Evolutionary conservation across 1,284 basidiomycete species (phyloP), one percentile per base, ranked within the genome.

Genomic region (Phaffia rhodozyma): DNA sequence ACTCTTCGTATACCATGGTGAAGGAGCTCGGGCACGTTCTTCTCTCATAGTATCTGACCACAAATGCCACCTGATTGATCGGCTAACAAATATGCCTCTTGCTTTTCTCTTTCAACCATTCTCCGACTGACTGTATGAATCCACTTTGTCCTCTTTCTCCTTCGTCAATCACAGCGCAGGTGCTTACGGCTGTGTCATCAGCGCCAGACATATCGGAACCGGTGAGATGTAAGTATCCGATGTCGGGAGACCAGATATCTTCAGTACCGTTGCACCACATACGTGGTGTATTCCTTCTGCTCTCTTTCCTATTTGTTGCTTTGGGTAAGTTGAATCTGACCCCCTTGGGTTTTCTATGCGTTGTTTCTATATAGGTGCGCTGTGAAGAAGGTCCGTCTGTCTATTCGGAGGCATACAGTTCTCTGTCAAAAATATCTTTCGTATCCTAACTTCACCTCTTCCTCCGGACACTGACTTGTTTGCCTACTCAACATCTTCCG

Each of bases 1-100:
- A 96, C 73, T 81, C 86, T 43, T 89, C 91, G 72, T 97, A 96
- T 75, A 82, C 86, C 73, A 92, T 89, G 74, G 88, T 92, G 75
- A 97, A 96, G 77, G 92, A 94, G 73, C 86, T 96, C 63, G 92
- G 91, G 72, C 73, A 51, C 61, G 73, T 69, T 5, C n/a, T 21
- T 1, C 21, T 2, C 30, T 7, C 30, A 23, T 11, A 58, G 34
- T 48, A 23, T 50, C 52, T 27, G 29, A 25, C 23, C 27, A 48
- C 43, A 32, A 38, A 34, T 30, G 20, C 18, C 23, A 47, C 51
- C 29, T 32, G 18, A 23, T 34, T 9, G 38, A 23, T 25, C 30
- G 32, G 30, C 60, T 54, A 11, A 25, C 23, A 11, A 32, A 27
- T 51, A 16, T 27, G 9, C 18, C 50, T 34, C n/a, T 55, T 16